These are phyloP conservation scores for Ophiostoma novo-ulmi DNA, from an alignment of 2,329 filamentous ascomycete species.

Conservation along the genomic window DNA sequence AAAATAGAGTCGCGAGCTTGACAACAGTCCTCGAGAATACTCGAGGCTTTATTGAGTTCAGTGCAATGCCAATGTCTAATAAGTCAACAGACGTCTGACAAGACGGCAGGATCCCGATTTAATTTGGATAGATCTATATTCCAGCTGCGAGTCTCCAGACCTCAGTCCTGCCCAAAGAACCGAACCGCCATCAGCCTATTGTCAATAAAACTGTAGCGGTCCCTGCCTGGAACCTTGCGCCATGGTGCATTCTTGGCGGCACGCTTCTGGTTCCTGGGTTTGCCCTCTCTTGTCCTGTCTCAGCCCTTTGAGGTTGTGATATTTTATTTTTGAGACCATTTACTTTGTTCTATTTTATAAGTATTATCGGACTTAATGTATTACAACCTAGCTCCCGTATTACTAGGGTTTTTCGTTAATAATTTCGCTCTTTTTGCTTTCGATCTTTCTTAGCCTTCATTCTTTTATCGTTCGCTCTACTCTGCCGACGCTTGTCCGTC, in stretches of 20 bases:
- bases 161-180: background rate
- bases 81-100: background rate
- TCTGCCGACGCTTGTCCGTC: background rate
- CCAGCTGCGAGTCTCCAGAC: background rate
- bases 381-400: background rate
- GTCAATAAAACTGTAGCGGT: background rate
- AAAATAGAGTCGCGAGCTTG: background rate
- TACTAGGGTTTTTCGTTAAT: background rate
- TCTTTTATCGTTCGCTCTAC: background rate
- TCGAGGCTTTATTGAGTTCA: background rate
- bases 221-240: background rate
- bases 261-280: background rate
- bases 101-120: background rate
- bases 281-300: background rate
- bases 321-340: background rate
- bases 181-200: background rate
- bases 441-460: background rate
- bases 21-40: background rate
- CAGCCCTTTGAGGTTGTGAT: background rate
- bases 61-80: background rate
- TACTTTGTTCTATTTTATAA: background rate
- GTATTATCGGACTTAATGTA: background rate
- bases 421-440: background rate
- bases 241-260: conserved; percentile 2
- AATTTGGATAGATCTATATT: background rate